Evolutionary conservation across 305 asterid species (phyloP), one percentile per base, ranked within the genome.

Genomic region (Nicotiana rustica): DNA sequence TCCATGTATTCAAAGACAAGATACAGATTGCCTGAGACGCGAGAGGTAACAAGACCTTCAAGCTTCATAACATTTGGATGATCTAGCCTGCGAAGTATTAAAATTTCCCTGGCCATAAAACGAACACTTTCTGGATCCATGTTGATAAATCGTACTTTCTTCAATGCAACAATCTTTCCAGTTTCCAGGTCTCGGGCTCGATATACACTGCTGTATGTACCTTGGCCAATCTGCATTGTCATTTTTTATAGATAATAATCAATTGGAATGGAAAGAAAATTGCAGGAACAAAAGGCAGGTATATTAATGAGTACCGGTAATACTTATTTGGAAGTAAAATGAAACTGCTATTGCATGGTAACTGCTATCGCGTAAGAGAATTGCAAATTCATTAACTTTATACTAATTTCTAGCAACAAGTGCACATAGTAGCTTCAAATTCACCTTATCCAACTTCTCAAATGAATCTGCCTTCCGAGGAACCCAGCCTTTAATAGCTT

Each of bases 1-100:
- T 94, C 97, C 98, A 94, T 94, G 87, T 94, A 94, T 76, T 94
- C 98, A 61, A 94, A 94, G 75, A 93, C 97, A 83, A 94, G 97
- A 88, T 93, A 92, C 81, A 94, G 82, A 89, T 87, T 90, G 89
- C 97, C 93, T 33, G 98, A 94, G 83, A 90, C 94, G 89, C 93
- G 89, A 47, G 98, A 94, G 56, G 95, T 92, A 86, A 94, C 97
- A 67, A 94, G 89, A 84, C 97, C 97, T 89, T 94, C 96, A 85
- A 94, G 92, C 87, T 90, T 94, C 98, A 94, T 93, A 80, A 93
- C 89, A 89, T 94, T 93, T 71, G 93, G 97, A 86, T 94, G 98
- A 85, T 93, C 97, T 52, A 94, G 90, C 89, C 98, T 88, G 19
- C 97, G 97, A 79, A 94, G 88, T 84, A 94, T 85, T 85, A 91